phyloP scores from a whole-genome alignment of 2,329 filamentous ascomycete genomes.

The Claviceps fusiformis region DNA sequence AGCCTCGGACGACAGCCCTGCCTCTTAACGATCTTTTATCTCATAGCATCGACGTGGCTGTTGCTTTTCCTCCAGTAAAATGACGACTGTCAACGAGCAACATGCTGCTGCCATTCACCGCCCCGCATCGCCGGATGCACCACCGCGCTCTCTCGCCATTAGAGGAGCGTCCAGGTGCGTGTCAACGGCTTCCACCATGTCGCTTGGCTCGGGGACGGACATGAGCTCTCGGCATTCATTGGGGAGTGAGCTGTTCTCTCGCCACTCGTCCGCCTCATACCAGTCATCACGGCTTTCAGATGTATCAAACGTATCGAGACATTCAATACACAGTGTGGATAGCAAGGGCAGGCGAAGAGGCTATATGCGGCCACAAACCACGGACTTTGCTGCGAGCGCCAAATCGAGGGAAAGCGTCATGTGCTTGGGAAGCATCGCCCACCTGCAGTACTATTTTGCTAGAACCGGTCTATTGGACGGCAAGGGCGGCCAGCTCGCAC shows the following conservation, averaged over 20 bases:
- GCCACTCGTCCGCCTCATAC: slow-evolving; percentile 50
- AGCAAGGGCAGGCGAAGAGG: slow-evolving; percentile 49
- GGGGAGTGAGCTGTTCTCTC: slow-evolving; percentile 38
- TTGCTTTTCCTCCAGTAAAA: slow-evolving; percentile 6
- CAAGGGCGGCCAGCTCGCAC: slow-evolving; percentile 75
- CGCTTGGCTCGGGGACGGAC: slow-evolving; percentile 39
- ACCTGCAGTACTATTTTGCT: slow-evolving; percentile 97
- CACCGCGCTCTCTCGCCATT: slow-evolving; percentile 47
- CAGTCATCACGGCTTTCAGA: slow-evolving; percentile 32
- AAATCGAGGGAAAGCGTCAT: slow-evolving; percentile 86
- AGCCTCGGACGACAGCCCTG: neutral
- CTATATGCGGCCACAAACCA: slow-evolving; percentile 77
- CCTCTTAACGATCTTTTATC: neutral
- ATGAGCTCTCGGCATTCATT: slow-evolving; percentile 38
- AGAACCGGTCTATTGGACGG: slow-evolving; percentile 85
- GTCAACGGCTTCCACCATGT: slow-evolving; percentile 48
- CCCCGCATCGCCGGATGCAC: slow-evolving; percentile 41
- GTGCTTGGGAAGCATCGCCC: slow-evolving; percentile 90
- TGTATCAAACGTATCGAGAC: slow-evolving; percentile 24
- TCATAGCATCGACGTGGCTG: neutral
- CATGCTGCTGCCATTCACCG: slow-evolving; percentile 9
- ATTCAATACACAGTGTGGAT: slow-evolving; percentile 32
- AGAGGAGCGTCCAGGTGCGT: slow-evolving; percentile 49
- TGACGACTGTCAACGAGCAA: slow-evolving; percentile 22
- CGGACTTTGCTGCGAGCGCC: slow-evolving; percentile 81